phyloP scores from a whole-genome alignment of 176 grass and related monocot species.

The Pharus latifolius region DNA sequence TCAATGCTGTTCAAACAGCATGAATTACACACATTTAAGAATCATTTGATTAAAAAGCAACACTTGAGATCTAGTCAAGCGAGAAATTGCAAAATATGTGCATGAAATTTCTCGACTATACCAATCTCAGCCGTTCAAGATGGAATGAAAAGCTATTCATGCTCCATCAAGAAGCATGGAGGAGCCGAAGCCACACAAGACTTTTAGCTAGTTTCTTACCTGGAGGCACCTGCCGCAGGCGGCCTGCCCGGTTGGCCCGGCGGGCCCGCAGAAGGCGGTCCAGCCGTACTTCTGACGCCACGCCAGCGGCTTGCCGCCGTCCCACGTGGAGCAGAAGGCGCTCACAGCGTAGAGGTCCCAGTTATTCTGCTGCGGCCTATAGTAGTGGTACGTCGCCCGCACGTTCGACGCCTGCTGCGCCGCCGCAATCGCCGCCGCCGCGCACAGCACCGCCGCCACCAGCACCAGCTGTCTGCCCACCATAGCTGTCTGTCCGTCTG shows the following conservation, averaged over 20 bases:
- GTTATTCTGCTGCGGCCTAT: conserved; percentile 22
- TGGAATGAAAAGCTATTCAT: too few relatives aligned
- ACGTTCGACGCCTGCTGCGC: conserved; percentile 33
- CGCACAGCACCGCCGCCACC: conserved; percentile 2
- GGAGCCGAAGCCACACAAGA: not conserved
- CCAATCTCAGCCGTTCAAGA: too few relatives aligned
- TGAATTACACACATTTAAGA: too few relatives aligned
- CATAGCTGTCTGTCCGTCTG: too few relatives aligned
- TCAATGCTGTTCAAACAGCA: too few relatives aligned
- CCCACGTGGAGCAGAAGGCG: conserved; percentile 75
- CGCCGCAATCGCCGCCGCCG: not conserved
- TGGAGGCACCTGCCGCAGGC: conserved; percentile 46
- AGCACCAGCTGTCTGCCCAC: not conserved
- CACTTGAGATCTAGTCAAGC: not conserved
- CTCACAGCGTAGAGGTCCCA: conserved; percentile 24
- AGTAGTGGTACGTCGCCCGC: conserved; percentile 31
- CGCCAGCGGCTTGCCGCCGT: conserved; percentile 33
- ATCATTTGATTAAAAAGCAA: not conserved
- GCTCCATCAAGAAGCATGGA: not conserved
- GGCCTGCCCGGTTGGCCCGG: conserved; percentile 12
- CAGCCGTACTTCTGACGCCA: conserved; percentile 70
- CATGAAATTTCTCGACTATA: too few relatives aligned
- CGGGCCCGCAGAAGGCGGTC: conserved; percentile 81
- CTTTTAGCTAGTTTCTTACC: conserved; percentile 23
- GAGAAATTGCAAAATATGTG: too few relatives aligned